Conservation (phyloP, 2,329 filamentous ascomycete species). For the Macrophomina phaseolina region DNA sequence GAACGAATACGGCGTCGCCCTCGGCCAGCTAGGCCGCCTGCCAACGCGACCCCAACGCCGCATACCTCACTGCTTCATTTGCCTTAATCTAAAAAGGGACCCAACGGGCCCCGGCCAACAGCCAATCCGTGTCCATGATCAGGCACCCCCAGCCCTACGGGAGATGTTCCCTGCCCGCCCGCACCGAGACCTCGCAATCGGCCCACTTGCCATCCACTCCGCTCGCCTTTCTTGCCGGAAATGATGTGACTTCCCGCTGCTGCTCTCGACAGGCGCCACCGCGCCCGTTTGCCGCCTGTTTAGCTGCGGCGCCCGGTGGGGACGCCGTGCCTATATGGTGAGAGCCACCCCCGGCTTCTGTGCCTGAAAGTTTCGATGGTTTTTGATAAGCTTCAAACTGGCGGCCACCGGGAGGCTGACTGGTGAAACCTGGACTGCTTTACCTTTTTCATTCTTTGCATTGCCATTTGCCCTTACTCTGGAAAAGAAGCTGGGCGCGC, state of each 20-base stretch:
- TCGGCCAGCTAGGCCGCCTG: neutral
- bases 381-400: slow-evolving; percentile 4
- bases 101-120: neutral
- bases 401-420: neutral
- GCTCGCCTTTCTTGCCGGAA: slow-evolving; percentile 16
- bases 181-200: slow-evolving; percentile 6
- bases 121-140: neutral
- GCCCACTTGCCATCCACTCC: neutral
- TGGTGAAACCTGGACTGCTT: slow-evolving; percentile 10
- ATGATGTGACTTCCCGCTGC: neutral
- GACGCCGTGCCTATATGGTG: slow-evolving; percentile 5
- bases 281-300: too few species aligned
- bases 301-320: slow-evolving; percentile 10
- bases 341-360: neutral
- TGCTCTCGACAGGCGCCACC: too few species aligned
- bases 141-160: slow-evolving; percentile 25
- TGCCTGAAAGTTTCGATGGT: neutral
- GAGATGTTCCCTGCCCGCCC: slow-evolving; percentile 16
- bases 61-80: neutral
- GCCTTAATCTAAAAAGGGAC: slow-evolving; percentile 20
- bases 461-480: neutral
- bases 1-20: neutral
- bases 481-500: neutral
- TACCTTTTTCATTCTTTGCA: neutral
- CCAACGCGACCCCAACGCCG: neutral